phyloP scores from a whole-genome alignment of 2,329 filamentous ascomycete genomes.

The Colletotrichum sp. region DNA sequence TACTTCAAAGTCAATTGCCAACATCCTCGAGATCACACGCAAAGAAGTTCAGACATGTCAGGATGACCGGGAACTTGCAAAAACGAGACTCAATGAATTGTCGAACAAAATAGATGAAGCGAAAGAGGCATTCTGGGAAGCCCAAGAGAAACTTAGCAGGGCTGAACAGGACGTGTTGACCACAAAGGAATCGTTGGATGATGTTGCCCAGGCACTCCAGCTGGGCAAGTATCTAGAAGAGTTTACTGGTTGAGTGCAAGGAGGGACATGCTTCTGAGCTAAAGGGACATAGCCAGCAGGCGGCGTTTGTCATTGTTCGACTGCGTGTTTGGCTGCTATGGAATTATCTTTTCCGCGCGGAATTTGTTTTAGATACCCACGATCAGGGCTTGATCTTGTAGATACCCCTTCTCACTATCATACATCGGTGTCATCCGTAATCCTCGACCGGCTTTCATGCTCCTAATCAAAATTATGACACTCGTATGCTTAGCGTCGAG shows the following conservation, averaged over 20 bases:
- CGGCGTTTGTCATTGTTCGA: not conserved
- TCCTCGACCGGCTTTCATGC: not conserved
- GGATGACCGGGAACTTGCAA: not conserved
- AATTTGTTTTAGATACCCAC: not conserved
- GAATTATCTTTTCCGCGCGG: not conserved
- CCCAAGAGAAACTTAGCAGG: not conserved
- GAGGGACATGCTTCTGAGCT: not conserved
- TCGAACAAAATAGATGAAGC: not conserved
- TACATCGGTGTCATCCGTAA: not conserved
- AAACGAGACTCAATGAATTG: not conserved
- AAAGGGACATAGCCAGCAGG: not conserved
- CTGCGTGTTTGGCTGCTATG: not conserved
- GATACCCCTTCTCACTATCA: not conserved
- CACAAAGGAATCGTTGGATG: not conserved
- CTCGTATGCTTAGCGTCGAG: not conserved
- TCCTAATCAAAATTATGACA: not conserved
- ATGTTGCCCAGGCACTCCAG: not conserved
- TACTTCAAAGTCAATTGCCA: not conserved
- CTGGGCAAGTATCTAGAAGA: not conserved
- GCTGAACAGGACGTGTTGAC: not conserved
- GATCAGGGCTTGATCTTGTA: not conserved
- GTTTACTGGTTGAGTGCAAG: not conserved
- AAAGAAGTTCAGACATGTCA: not conserved
- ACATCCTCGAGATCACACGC: not conserved
- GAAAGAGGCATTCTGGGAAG: not conserved